phyloP scores from a whole-genome alignment of 176 grass and related monocot genomes.

The Eremochloa ophiuroides region DNA sequence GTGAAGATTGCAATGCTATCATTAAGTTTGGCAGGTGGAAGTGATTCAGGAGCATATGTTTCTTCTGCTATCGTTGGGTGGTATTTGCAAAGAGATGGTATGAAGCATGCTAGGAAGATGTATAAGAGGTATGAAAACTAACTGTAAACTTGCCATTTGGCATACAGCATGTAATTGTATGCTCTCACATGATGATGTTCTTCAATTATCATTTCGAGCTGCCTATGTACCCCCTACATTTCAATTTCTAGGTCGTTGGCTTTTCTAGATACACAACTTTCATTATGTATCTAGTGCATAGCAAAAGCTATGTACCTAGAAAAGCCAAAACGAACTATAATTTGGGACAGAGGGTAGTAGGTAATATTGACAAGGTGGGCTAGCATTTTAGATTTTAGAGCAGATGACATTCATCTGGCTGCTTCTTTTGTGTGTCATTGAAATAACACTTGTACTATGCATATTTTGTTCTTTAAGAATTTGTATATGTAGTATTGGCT shows the following conservation, averaged over 20 bases:
- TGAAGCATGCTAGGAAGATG: slow-evolving; percentile 61
- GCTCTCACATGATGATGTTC: background rate
- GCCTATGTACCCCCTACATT: too few species aligned
- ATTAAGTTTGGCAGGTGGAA: slow-evolving; percentile 50
- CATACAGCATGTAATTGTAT: background rate
- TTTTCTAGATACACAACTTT: too few species aligned
- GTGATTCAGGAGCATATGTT: slow-evolving; percentile 46
- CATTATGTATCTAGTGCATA: too few species aligned
- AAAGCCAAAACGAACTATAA: too few species aligned
- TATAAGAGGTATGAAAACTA: slow-evolving; percentile 55
- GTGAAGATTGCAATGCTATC: slow-evolving; percentile 52
- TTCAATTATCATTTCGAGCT: background rate
- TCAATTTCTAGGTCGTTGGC: too few species aligned
- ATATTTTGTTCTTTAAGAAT: background rate
- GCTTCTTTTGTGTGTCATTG: background rate
- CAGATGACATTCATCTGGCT: background rate
- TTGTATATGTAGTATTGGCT: background rate
- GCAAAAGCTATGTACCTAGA: too few species aligned
- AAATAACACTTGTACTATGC: background rate
- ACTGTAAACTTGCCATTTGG: background rate
- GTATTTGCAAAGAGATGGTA: slow-evolving; percentile 72
- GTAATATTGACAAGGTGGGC: background rate
- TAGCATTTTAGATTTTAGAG: background rate
- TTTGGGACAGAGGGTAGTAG: too few species aligned
- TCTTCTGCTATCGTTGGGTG: slow-evolving; percentile 59